Base-by-base conservation (phyloP, 2,329 filamentous ascomycete species). In the Rhynchosporium graminicola region DNA sequence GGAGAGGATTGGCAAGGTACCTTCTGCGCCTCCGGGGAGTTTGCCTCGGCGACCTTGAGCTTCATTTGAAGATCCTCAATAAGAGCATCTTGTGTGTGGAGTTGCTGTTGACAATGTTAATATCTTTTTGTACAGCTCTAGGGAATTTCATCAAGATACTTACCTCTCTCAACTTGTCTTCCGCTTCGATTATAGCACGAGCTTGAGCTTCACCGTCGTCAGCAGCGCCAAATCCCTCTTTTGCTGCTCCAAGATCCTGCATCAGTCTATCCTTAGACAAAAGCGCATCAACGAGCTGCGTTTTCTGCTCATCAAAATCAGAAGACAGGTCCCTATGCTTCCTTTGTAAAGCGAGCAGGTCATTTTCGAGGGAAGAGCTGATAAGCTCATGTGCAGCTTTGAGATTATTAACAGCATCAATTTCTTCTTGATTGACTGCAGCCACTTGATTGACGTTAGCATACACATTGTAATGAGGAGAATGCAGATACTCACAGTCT, bases 261-360 rank as follows among this genome's bases (percentile, higher is more conserved):
- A 82, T 80, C 59, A 86, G 76, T 73, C 82, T 82, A 64, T 87
- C 84, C 72, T 87, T 87, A 65, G 82, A 80, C 51, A 87, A 77
- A 20, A 87, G 77, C 50, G 83, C 81, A 46, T 84, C 80, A 67
- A 87, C 79, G 29, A 88, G 79, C 70, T 87, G 84, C 52, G 80
- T 79, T 74, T 85, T 83, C 70, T 84, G 80, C 64, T 81, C 78
- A 59, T 87, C 83, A 56, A 79, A 77, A 71, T 87, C 83, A 60
- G 79, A 76, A 63, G 76, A 77, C 56, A 82, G 74, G 60, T 77
- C 74, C 61, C 79, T 79, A 65, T 81, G 76, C 68, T 84, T 81
- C 63, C 77, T 79, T 65, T 84, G 80, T 66, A 84, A 77, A 33
- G 79, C 77, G 58, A 85, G 80, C 42, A 88, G 79, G 70, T 88